These are phyloP conservation scores for Quercus mongolica DNA, from an alignment of 306 rosid genomes.

Conservation along the genomic window DNA sequence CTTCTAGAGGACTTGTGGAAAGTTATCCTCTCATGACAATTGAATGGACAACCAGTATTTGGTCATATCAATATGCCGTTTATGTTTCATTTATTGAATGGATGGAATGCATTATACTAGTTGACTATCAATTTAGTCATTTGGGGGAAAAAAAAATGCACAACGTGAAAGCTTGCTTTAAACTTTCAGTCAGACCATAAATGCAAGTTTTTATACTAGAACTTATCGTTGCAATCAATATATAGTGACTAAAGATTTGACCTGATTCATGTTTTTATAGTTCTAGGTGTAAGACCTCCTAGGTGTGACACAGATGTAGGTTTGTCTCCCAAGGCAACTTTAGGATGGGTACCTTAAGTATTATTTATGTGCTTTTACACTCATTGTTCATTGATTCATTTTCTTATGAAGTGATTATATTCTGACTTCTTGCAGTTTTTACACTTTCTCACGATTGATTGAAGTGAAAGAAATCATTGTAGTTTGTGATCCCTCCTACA, in stretches of 20 bases:
- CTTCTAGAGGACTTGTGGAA: background rate
- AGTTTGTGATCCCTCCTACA: conserved; percentile 95
- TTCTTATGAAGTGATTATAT: conserved; percentile 11
- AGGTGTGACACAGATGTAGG: background rate
- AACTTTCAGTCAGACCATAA: background rate
- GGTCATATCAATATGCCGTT: no score
- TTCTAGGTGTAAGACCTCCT: background rate
- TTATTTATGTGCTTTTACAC: background rate
- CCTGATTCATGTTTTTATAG: background rate
- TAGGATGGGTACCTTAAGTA: background rate
- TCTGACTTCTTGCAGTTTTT: conserved; percentile 55
- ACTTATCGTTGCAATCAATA: background rate
- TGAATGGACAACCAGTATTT: background rate
- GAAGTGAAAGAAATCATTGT: conserved; percentile 86
- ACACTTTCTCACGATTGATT: conserved; percentile 61
- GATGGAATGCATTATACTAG: background rate
- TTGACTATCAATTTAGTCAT: background rate
- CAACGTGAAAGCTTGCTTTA: background rate
- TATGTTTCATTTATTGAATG: background rate
- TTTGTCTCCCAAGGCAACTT: background rate
- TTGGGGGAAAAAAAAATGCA: background rate
- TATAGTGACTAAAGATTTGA: background rate
- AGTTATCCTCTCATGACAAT: background rate
- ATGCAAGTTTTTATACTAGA: background rate
- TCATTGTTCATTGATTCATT: background rate